Conservation (phyloP, 257 asterid species). For the Buddleja alternifolia region DNA sequence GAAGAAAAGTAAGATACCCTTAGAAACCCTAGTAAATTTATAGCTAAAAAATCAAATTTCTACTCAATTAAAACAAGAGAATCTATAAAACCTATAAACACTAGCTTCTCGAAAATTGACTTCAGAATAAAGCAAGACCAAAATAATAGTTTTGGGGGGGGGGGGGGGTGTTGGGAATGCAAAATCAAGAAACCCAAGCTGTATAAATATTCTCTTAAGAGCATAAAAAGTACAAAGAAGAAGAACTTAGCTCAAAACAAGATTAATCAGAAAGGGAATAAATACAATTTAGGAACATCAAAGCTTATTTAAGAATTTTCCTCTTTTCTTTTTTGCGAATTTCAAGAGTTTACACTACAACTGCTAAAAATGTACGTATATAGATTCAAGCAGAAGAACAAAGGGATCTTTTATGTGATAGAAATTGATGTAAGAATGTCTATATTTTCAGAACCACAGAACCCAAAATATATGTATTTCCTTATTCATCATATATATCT, state of each 20-base stretch:
- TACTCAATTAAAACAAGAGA: slow-evolving; percentile 24
- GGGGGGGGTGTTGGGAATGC: not conserved
- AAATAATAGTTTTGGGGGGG: too few relatives aligned
- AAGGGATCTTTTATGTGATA: slow-evolving; percentile 35
- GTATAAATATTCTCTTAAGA: not conserved
- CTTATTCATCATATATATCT: slow-evolving; percentile 38
- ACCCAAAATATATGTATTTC: slow-evolving; percentile 35
- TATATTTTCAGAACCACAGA: slow-evolving; percentile 60
- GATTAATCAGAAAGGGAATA: not conserved
- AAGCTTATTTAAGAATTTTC: slow-evolving; percentile 5
- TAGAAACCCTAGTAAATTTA: slow-evolving; percentile 43
- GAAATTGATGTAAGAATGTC: slow-evolving; percentile 39
- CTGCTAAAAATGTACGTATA: not conserved
- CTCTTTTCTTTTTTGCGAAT: too few relatives aligned
- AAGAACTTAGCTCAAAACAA: slow-evolving; percentile 21
- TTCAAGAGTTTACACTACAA: slow-evolving; percentile 5
- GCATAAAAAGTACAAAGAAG: not conserved
- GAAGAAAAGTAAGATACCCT: not conserved
- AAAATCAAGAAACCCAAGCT: not conserved
- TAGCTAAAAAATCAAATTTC: slow-evolving; percentile 16
- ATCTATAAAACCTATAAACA: slow-evolving; percentile 32
- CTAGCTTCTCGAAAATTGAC: slow-evolving; percentile 30
- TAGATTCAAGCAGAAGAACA: slow-evolving; percentile 11
- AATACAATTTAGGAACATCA: not conserved
- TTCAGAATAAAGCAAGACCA: slow-evolving; percentile 24